phyloP scores from a whole-genome alignment of 176 grass and related monocot genomes.

The Miscanthus lutarioriparius region DNA sequence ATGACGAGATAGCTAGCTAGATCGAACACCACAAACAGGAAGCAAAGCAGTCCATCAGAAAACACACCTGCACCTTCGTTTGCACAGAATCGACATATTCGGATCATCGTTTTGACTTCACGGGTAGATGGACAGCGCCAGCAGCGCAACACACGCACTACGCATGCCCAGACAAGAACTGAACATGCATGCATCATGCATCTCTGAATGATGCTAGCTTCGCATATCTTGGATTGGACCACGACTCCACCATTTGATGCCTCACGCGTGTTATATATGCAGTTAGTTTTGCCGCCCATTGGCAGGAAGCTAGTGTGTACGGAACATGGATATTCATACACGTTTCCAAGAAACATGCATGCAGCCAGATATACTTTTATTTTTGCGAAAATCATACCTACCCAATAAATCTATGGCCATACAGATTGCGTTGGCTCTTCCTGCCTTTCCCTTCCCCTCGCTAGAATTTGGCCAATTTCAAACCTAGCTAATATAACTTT shows the following conservation, averaged over 20 bases:
- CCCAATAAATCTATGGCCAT: neutral
- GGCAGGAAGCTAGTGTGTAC: neutral
- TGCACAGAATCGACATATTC: neutral
- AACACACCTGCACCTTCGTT: neutral
- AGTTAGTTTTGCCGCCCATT: neutral
- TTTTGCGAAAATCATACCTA: neutral
- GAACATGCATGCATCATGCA: neutral
- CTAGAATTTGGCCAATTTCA: too few relatives aligned
- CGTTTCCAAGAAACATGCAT: neutral
- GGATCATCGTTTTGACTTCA: neutral
- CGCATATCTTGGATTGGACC: neutral
- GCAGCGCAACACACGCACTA: neutral
- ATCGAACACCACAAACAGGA: too few relatives aligned
- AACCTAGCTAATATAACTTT: too few relatives aligned
- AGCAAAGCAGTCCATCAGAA: neutral
- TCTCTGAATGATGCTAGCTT: neutral
- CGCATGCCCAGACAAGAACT: neutral
- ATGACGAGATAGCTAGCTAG: too few relatives aligned
- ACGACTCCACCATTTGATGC: neutral
- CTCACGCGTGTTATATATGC: too few relatives aligned
- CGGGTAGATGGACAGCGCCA: neutral
- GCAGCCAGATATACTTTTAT: neutral
- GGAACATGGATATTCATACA: neutral
- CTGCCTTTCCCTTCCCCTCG: neutral
- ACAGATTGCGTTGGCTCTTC: neutral